Base-by-base conservation (phyloP, 768 basidiomycete species). In the Leccinum olivaceopallidum region DNA sequence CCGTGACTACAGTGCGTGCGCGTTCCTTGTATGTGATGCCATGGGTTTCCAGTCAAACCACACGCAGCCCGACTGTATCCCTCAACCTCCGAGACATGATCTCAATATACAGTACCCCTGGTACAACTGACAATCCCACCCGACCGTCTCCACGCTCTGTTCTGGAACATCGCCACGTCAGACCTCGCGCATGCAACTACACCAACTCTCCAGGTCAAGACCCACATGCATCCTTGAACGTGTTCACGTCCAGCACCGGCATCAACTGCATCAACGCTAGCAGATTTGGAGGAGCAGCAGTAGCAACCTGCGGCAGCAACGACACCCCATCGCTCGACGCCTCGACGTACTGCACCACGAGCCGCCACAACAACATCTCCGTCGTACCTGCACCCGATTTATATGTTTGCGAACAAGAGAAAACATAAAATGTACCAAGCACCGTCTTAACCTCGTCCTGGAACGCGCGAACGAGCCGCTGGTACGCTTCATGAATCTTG, bases 331-430 rank as follows among this genome's bases (percentile, higher is more conserved):
- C 52, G 22, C 14, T 16, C 5, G 48, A 22, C 65, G 75, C 65
- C 71, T 73, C 67, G 42, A 79, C 71, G 72, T 89, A 95, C 69
- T 86, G 85, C 14, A 83, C 79, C 30, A 92, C 68, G 67, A 95
- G 94, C 16, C 92, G 81, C 88, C 90, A 93, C 16, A 93, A 76
- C 20, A 95, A 79, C 18, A 95, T 89, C 73, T 95, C 94, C 55
- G 85, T 75, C 16, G 87, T 24, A 58, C 82, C 90, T 90, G 30
- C 10, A 12, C 9, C 51, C 30, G n/a, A 18, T 22, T 9, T 9
- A 44, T 44, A 44, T 44, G 42, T 20, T 44, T 5, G n/a, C n/a
- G n/a, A 20, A n/a, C 2, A n/a, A 51, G 8, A 18, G 26, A 28
- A 9, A 16, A 4, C 24, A 6, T 28, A 10, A 22, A 18, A 51